phyloP scores from a whole-genome alignment of 495 filamentous ascomycete genomes.

The Penicillium argentinense region DNA sequence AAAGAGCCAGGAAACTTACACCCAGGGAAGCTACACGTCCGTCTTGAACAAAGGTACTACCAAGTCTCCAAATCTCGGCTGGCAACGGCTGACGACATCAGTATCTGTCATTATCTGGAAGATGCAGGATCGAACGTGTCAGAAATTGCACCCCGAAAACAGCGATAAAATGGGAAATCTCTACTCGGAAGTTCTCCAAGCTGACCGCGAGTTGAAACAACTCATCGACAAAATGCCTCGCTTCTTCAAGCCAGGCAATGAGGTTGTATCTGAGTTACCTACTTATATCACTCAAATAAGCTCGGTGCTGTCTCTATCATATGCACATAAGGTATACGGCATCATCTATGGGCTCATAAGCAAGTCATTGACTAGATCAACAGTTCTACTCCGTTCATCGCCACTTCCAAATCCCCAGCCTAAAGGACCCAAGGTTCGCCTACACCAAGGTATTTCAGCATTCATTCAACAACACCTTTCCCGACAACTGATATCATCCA shows the following conservation, averaged over 20 bases:
- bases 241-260: background rate
- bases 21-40: constrained; percentile 9
- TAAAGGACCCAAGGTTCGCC: constrained; percentile 13
- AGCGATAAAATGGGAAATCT: background rate
- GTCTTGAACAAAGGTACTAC: constrained; percentile 10
- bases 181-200: constrained; percentile 9
- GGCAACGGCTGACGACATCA: no score
- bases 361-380: background rate
- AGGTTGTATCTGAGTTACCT: background rate
- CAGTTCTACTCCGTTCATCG: constrained; percentile 15
- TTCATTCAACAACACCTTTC: no score
- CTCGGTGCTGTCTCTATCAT: background rate
- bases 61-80: no score
- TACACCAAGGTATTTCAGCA: constrained; percentile 8
- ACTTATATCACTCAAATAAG: background rate
- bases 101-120: constrained; percentile 15
- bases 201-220: constrained; percentile 5
- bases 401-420: constrained; percentile 14
- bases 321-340: constrained; percentile 1
- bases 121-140: constrained; percentile 9
- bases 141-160: background rate
- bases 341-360: background rate
- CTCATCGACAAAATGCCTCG: constrained; percentile 5
- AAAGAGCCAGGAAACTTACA: background rate
- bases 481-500: no score